phyloP scores from a whole-genome alignment of 2,329 filamentous ascomycete species.

The Fusarium chlamydosporum region DNA sequence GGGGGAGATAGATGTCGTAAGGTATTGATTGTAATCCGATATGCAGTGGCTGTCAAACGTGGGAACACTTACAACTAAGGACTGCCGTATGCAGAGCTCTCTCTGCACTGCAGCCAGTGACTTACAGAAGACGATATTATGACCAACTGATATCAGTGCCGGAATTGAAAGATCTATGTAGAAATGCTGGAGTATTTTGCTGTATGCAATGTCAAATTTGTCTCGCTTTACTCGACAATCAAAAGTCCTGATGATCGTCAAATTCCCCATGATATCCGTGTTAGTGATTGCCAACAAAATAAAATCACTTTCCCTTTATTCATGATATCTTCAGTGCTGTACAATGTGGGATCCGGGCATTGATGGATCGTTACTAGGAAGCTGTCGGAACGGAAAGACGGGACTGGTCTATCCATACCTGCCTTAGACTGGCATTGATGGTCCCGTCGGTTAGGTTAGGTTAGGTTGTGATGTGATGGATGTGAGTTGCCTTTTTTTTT shows the following conservation, averaged over 20 bases:
- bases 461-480: constrained; percentile 23
- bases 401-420: constrained; percentile 12
- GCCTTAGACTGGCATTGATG: constrained; percentile 13
- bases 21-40: constrained; percentile 31
- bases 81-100: neutral
- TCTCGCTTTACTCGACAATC: constrained; percentile 19
- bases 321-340: constrained; percentile 20
- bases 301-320: constrained; percentile 27
- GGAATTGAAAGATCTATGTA: constrained; percentile 2
- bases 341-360: neutral
- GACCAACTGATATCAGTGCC: neutral
- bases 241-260: constrained; percentile 16
- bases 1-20: constrained; percentile 7
- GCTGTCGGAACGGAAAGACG: constrained; percentile 37
- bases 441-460: constrained; percentile 15
- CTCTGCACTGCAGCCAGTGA: neutral
- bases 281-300: constrained; percentile 12
- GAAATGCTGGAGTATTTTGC: neutral
- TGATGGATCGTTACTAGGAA: constrained; percentile 28
- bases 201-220: neutral
- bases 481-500: constrained; percentile 28
- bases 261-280: constrained; percentile 5
- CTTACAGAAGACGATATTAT: constrained; percentile 1
- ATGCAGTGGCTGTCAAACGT: constrained; percentile 29
- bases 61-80: constrained; percentile 12